These are phyloP conservation scores for Daldinia sp. DNA, from an alignment of 2,329 filamentous ascomycete genomes.

Conservation along the genomic window DNA sequence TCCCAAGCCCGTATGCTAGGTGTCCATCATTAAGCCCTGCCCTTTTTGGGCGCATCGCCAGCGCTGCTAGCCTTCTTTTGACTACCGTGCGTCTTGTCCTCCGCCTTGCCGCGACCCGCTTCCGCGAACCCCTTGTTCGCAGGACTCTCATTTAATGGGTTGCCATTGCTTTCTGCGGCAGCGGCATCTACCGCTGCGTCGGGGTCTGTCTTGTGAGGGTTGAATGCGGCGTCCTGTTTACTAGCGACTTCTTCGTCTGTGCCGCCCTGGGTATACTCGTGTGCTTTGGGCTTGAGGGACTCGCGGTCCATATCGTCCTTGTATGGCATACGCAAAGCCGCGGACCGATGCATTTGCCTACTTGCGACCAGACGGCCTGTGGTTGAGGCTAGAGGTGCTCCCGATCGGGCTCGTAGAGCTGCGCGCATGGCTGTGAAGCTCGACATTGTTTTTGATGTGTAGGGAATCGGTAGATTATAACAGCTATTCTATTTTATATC, in stretches of 20 bases:
- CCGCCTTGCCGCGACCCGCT: conserved; percentile 33
- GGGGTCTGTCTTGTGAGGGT: conserved; percentile 72
- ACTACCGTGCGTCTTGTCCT: conserved; percentile 47
- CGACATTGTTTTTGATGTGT: conserved; percentile 25
- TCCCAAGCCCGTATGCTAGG: conserved; percentile 33
- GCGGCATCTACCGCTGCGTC: conserved; percentile 62
- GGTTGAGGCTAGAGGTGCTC: conserved; percentile 17
- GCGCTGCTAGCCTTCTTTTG: conserved; percentile 46
- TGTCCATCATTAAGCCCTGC: conserved; percentile 41
- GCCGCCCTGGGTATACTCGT: conserved; percentile 74
- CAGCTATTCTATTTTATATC: background rate
- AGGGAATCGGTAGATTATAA: background rate
- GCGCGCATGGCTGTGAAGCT: conserved; percentile 35
- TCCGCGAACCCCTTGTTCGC: conserved; percentile 55
- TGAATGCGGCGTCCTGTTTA: conserved; percentile 70
- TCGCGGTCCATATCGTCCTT: conserved; percentile 66
- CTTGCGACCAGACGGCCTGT: conserved; percentile 11
- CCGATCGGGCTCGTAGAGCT: conserved; percentile 28
- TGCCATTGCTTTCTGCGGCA: conserved; percentile 47
- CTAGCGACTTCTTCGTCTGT: conserved; percentile 68
- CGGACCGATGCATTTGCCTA: conserved; percentile 48
- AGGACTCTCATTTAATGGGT: conserved; percentile 54
- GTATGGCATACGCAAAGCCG: conserved; percentile 49
- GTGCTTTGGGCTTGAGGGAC: conserved; percentile 68
- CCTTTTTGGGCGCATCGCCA: conserved; percentile 43